These are phyloP conservation scores for Dactylellina parvicollis DNA, from an alignment of 2,329 filamentous ascomycete genomes.

Conservation along the genomic window DNA sequence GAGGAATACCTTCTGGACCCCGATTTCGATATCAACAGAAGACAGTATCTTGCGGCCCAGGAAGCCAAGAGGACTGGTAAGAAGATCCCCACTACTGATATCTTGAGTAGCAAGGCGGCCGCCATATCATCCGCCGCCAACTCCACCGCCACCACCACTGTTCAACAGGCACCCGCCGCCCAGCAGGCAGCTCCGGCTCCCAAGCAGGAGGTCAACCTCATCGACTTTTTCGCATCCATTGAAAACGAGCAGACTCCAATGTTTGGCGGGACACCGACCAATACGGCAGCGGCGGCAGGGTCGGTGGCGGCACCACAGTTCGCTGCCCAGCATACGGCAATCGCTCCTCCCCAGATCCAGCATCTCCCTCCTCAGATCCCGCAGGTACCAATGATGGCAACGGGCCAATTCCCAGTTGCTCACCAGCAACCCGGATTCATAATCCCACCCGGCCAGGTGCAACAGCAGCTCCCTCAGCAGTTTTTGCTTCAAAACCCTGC, in stretches of 20 bases:
- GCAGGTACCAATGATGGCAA: constrained; percentile 48
- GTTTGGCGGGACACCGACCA: constrained; percentile 61
- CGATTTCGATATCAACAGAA: constrained; percentile 91
- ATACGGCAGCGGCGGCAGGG: constrained; percentile 60
- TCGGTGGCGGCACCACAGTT: no score
- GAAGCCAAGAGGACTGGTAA: constrained; percentile 72
- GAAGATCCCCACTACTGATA: constrained; percentile 60
- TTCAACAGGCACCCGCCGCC: constrained; percentile 60
- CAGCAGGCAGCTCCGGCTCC: constrained; percentile 71
- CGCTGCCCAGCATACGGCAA: constrained; percentile 62
- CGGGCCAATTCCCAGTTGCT: constrained; percentile 57
- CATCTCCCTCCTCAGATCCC: constrained; percentile 56
- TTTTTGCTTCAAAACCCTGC: constrained; percentile 57
- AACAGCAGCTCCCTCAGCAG: constrained; percentile 54
- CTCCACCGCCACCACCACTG: constrained; percentile 53
- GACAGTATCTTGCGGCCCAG: constrained; percentile 90
- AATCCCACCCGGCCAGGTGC: constrained; percentile 57
- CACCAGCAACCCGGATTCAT: constrained; percentile 59
- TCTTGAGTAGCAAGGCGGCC: constrained; percentile 59
- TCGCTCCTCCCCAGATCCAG: no score
- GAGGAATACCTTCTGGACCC: constrained; percentile 95
- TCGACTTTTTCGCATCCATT: constrained; percentile 94
- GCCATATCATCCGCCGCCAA: constrained; percentile 54
- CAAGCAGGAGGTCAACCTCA: constrained; percentile 69
- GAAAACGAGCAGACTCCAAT: constrained; percentile 85